Evolutionary conservation across 1,284 basidiomycete species (phyloP), one percentile per base, ranked within the genome.

Genomic region (Fomitopsis schrenkii): DNA sequence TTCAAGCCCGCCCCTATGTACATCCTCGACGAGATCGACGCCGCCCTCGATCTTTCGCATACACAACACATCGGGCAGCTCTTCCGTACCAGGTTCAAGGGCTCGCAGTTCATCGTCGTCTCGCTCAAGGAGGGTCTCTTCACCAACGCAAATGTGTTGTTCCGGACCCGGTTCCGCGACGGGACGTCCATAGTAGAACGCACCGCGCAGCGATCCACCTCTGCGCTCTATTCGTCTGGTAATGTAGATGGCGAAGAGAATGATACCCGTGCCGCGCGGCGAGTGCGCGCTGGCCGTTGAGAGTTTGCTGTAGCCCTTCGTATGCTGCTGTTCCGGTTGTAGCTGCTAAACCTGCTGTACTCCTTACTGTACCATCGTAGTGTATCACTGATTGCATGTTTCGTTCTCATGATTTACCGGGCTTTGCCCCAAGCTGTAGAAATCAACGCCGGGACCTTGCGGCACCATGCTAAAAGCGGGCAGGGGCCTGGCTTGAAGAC

Each of bases 1-100:
- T 98, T 98, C 85, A 98, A 98, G 74, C 95, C 97, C 2, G 96
- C 97, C n/a, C 97, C 95, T 0, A 97, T 99, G 94, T 98, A 99
- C 76, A 98, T 99, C 71, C 84, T 99, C 26, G 97, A 99, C 77
- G 97, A 99, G 78, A 97, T 99, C 68, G 95, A 98, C 76, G 95
- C 96, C 0, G 96, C 96, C 5, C 85, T 98, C 50, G 97, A 99
- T 77, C 79, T 98, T 26, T 95, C 94, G 54, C 96, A 98, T 71
- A 98, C 97, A 8, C 91, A 97, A 71, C 94, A 98, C 75, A 98
- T 99, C 64, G 97, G 97, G 28, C 94, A 96, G 69, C 85, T 98
- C 17, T 98, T 98, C 85, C 85, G 92, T 55, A 97, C 90, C 53
- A 87, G 97, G n/a, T 99, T 99, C 84, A 94, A 94, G 75, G 97